Percentiles rank a stretch among this genome's conserved stretches.
phyloP scores from a whole-genome alignment of 2,329 filamentous ascomycete genomes.

The Pestalotiopsis sp. region DNA sequence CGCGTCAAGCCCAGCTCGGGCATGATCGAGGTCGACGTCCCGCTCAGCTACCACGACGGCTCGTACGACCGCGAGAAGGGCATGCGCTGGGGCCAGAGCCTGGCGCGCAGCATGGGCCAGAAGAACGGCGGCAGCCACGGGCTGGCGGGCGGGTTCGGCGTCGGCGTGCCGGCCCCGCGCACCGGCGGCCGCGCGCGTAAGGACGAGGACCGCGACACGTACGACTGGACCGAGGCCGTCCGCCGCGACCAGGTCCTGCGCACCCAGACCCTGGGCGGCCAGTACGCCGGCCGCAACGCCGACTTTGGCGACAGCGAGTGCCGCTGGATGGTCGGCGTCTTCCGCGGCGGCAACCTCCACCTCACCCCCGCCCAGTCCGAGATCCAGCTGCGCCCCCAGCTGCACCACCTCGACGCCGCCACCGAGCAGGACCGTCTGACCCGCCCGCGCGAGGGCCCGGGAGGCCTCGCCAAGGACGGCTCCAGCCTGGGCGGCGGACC shows the following conservation, averaged over 20 bases:
- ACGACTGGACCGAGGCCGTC: slow-evolving; percentile 69
- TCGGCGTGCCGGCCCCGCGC: slow-evolving; percentile 47
- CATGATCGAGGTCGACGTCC: slow-evolving; percentile 91
- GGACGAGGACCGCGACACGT: slow-evolving; percentile 42
- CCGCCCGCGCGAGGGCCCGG: slow-evolving; percentile 34
- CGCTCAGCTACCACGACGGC: slow-evolving; percentile 64
- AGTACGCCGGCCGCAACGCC: slow-evolving; percentile 60
- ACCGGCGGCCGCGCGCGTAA: slow-evolving; percentile 34
- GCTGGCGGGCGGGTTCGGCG: slow-evolving; percentile 72
- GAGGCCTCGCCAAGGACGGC: slow-evolving; percentile 29
- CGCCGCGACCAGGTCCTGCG: slow-evolving; percentile 72
- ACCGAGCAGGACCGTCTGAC: slow-evolving; percentile 67
- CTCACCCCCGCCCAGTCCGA: slow-evolving; percentile 82
- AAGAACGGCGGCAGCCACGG: slow-evolving; percentile 69
- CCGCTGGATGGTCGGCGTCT: slow-evolving; percentile 87
- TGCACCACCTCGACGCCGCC: slow-evolving; percentile 88
- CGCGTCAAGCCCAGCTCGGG: slow-evolving; percentile 82
- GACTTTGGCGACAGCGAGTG: slow-evolving; percentile 55
- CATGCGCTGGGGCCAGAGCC: slow-evolving; percentile 76
- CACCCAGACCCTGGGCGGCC: slow-evolving; percentile 83
- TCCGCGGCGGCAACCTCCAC: slow-evolving; percentile 84
- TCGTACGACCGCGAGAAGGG: slow-evolving; percentile 87
- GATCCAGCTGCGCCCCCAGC: slow-evolving; percentile 86
- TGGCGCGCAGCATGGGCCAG: slow-evolving; percentile 61
- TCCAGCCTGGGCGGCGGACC: slow-evolving; percentile 31